Conservation (phyloP, 1,284 basidiomycete genomes). For the Mycena sp. region DNA sequence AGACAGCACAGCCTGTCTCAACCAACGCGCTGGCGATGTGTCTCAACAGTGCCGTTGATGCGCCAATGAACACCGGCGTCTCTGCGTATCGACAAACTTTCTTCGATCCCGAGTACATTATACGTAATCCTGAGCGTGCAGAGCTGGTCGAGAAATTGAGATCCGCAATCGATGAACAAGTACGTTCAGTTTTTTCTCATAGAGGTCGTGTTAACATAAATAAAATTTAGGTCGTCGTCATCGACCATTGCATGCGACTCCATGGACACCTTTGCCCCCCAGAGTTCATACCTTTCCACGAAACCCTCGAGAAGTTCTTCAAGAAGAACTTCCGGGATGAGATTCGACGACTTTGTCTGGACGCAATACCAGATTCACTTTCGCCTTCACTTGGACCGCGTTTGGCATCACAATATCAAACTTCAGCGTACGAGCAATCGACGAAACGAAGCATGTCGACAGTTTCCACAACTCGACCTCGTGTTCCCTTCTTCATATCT, state of each 20-base stretch:
- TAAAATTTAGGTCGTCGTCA: conserved; percentile 70
- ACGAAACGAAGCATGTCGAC: conserved; percentile 52
- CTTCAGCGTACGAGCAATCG: conserved; percentile 57
- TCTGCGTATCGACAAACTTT: conserved; percentile 83
- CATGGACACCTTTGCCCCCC: conserved; percentile 86
- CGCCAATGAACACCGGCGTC: conserved; percentile 81
- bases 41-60: conserved; percentile 89
- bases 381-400: conserved; percentile 46
- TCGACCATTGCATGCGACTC: conserved; percentile 85
- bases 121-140: conserved; percentile 75
- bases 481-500: conserved; percentile 52
- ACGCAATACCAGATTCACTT: conserved; percentile 48
- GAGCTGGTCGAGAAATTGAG: conserved; percentile 78
- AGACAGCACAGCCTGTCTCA: conserved; percentile 76
- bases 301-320: conserved; percentile 90
- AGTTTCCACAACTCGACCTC: conserved; percentile 48
- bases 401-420: conserved; percentile 49
- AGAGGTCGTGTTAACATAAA: neutral
- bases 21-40: conserved; percentile 91
- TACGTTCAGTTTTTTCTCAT: conserved; percentile 43
- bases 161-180: conserved; percentile 85
- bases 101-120: conserved; percentile 76
- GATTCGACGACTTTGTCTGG: conserved; percentile 72
- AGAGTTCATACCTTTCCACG: conserved; percentile 93
- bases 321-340: conserved; percentile 91